These are phyloP conservation scores for Alliaria petiolata DNA, from an alignment of 345 rosid genomes.

Conservation along the genomic window DNA sequence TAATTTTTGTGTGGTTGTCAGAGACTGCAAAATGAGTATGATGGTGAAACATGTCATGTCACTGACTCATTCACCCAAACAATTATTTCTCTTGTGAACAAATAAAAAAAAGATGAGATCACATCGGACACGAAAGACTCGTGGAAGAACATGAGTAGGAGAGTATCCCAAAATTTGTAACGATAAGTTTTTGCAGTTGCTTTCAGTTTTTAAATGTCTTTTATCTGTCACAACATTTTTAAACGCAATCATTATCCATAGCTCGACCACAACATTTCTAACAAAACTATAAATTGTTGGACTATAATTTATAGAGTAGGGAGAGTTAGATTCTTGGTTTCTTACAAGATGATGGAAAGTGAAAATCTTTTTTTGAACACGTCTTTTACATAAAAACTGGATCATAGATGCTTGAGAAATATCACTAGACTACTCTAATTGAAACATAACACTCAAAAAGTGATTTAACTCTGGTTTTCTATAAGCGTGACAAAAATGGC, in stretches of 20 bases:
- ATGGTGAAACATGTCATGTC: slow-evolving; percentile 24
- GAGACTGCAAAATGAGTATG: not conserved
- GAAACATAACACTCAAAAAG: not conserved
- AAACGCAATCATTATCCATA: not conserved
- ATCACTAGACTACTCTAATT: not conserved
- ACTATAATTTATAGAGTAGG: not conserved
- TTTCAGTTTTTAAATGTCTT: not conserved
- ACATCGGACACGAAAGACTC: slow-evolving; percentile 11
- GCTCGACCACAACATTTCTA: not conserved
- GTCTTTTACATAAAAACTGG: not conserved
- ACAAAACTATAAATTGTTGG: too few relatives aligned
- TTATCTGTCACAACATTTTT: too few relatives aligned
- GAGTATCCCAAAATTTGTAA: not conserved
- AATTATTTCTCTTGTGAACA: not conserved
- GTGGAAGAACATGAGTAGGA: not conserved
- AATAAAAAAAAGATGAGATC: not conserved
- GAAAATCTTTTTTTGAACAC: not conserved
- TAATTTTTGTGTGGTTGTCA: not conserved
- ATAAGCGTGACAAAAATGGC: not conserved
- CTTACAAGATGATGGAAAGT: not conserved
- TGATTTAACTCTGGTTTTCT: not conserved
- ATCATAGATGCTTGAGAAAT: not conserved
- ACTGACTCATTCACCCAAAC: not conserved
- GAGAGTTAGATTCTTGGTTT: not conserved
- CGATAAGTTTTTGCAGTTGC: slow-evolving; percentile 7